These are phyloP conservation scores for Chlorella vulgaris DNA, from an alignment of 139 green algal genomes.

Conservation along the genomic window DNA sequence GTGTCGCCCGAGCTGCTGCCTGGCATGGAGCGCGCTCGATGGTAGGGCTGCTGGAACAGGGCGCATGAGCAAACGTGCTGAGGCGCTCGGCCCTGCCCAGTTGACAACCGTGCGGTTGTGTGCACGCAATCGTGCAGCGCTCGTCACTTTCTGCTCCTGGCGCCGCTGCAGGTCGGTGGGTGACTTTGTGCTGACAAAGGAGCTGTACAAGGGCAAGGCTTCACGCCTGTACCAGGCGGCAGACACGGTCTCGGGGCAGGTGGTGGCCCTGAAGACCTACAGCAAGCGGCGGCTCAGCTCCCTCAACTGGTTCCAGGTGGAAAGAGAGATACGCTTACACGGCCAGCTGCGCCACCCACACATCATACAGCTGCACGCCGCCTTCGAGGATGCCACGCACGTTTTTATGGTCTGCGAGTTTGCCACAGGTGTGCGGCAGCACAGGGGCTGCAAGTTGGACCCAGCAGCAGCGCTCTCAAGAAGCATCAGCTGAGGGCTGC, in stretches of 20 bases:
- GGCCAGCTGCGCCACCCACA: constrained; percentile 64
- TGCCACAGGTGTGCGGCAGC: constrained; percentile 49
- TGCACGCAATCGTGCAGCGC: too few relatives aligned
- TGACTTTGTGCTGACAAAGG: constrained; percentile 70
- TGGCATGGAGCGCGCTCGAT: constrained; percentile 16
- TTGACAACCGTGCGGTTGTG: too few relatives aligned
- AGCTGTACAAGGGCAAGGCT: constrained; percentile 79
- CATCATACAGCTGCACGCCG: constrained; percentile 73
- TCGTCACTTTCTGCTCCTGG: not conserved
- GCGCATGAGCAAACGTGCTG: too few relatives aligned
- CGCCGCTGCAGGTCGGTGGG: constrained; percentile 56
- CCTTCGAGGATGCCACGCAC: constrained; percentile 78
- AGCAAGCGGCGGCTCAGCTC: constrained; percentile 67
- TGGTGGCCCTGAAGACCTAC: constrained; percentile 80
- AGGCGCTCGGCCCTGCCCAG: too few relatives aligned
- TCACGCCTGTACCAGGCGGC: constrained; percentile 69
- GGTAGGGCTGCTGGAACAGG: too few relatives aligned
- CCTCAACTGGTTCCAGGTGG: constrained; percentile 77
- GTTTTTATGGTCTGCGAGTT: constrained; percentile 85
- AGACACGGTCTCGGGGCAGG: constrained; percentile 46
- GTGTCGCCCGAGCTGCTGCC: not conserved
- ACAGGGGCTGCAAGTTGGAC: not conserved
- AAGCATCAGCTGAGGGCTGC: too few relatives aligned
- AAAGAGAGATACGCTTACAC: constrained; percentile 79
- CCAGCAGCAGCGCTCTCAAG: not conserved